A percentile compares a stretch with the other conserved stretches of the same genome.
Evolutionary conservation across 805 yeast genomes (phyloP).

Genomic region (Ogataea polymorpha): DNA sequence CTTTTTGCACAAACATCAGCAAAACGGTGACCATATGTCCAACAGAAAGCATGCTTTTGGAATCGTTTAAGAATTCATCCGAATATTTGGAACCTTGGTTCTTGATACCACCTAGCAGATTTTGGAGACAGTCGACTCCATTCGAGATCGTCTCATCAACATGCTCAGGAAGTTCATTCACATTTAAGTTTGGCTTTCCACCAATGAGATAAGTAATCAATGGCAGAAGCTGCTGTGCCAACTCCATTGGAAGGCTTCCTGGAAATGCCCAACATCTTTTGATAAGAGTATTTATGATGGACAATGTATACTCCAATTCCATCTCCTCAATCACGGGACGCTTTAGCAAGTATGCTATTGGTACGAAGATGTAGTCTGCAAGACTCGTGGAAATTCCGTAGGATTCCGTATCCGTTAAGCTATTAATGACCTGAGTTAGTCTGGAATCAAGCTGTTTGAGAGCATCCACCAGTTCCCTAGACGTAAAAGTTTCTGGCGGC

Average conservation of each 20-base stretch:
- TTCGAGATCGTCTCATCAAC: slow-evolving; percentile 38
- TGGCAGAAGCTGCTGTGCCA: slow-evolving; percentile 46
- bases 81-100: slow-evolving; percentile 26
- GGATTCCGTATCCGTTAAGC: background rate
- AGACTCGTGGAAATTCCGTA: slow-evolving; percentile 35
- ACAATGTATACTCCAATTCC: slow-evolving; percentile 43
- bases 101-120: slow-evolving; percentile 32
- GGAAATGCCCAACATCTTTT: slow-evolving; percentile 44
- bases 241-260: slow-evolving; percentile 34
- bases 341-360: slow-evolving; percentile 52
- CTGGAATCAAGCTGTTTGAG: slow-evolving; percentile 33
- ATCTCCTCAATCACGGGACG: slow-evolving; percentile 43
- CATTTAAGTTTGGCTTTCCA: slow-evolving; percentile 39
- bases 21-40: slow-evolving; percentile 47
- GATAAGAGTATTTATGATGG: slow-evolving; percentile 44
- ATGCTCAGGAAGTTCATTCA: slow-evolving; percentile 22
- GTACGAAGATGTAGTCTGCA: slow-evolving; percentile 63
- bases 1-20: slow-evolving; percentile 33
- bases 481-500: slow-evolving; percentile 33
- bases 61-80: slow-evolving; percentile 30
- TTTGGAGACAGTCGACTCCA: slow-evolving; percentile 33
- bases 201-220: slow-evolving; percentile 45
- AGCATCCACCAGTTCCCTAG: slow-evolving; percentile 31
- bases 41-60: slow-evolving; percentile 39
- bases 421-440: slow-evolving; percentile 16